Base-by-base conservation (phyloP, 2,329 filamentous ascomycete species). In the Xylariaceae sp. region DNA sequence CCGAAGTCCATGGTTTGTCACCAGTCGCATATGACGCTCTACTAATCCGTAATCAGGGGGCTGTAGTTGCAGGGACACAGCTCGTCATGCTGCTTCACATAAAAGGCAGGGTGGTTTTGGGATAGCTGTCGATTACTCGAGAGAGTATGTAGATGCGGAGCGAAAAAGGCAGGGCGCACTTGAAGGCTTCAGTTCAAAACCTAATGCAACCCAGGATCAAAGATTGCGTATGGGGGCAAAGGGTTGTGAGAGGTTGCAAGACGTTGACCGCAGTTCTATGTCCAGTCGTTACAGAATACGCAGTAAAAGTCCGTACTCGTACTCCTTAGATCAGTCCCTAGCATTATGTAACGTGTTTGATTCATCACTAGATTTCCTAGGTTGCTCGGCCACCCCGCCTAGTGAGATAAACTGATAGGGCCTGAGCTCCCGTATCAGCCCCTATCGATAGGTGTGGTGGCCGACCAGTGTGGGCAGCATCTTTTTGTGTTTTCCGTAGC, bases 1-100 rank as follows among this genome's bases (percentile, higher is more conserved):
- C 78, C 81, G 70, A 82, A 76, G 77, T 87, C 83, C 84, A 87
- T 87, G 73, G 75, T 75, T 75, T 74, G 73, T 73, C 70, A 75
- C 68, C 56, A 56, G 59, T 54, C 61, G 65, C 68, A 70, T 71
- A 62, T 64, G 59, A 57, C 57, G 23, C 23, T 30, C 23, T 30
- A 30, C 23, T 30, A 48, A 23, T 45, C 62, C 58, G 57, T 64
- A 51, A 58, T 69, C 62, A 68, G 61, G 62, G 52, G 64, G 45
- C 62, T 59, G 58, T 66, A 15, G 61, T 35, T 61, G 53, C 51
- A 59, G 60, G 53, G 51, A 55, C 55, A 51, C 53, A 51, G 52
- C 48, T 56, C 58, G 63, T 52, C 67, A 69, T 69, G 63, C 64
- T 69, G 66, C 57, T 61, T 47, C 57, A 51, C 34, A 30, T 57